Base-by-base conservation (phyloP, 2,329 filamentous ascomycete genomes). In the Mycosphaerella sp. region DNA sequence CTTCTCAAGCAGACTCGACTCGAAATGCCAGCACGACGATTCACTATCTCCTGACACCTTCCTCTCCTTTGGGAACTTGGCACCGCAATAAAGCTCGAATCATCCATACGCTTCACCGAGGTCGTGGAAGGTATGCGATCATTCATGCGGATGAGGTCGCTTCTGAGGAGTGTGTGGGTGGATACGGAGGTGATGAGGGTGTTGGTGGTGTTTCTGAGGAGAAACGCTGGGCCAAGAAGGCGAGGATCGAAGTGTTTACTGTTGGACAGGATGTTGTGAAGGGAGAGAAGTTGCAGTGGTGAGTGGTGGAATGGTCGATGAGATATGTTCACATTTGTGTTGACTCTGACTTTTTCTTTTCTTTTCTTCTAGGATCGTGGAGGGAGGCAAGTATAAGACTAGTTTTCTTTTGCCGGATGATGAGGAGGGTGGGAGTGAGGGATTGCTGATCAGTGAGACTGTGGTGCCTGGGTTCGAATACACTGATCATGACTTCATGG, bases 401-500 rank as follows among this genome's bases (percentile, higher is more conserved):
- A 83, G 77, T 62, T 85, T 78, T 67, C 63, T 87, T 53, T 67
- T 85, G 32, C 73, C 76, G 1, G 75, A 78, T 48, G 67, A 65
- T 8, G 69, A 69, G 42, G 67, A 64, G 2, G 62, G 65, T 4
- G 71, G 68, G 38, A 73, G 70, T 38, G 74, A 73, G 14, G 80
- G 80, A 0, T 67, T 85, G 61, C 71, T 87, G 70, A 86, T 87
- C 55, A 82, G 79, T 45, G 83, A 87, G 73, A 85, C 81, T 0
- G 83, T 85, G 1, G 75, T 85, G 6, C 83, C 84, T 0, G 84
- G 84, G 0, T 87, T 87, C 62, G 83, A 86, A 63, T 85, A 75
- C 60, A 74, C 73, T 54, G 83, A 87, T 66, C 82, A 87, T 66
- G 81, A 86, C 64, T 87, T 87, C 62, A 73, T 88, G 62, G 75